phyloP scores from a whole-genome alignment of 257 asterid genomes.

The Hygrophila difformis region DNA sequence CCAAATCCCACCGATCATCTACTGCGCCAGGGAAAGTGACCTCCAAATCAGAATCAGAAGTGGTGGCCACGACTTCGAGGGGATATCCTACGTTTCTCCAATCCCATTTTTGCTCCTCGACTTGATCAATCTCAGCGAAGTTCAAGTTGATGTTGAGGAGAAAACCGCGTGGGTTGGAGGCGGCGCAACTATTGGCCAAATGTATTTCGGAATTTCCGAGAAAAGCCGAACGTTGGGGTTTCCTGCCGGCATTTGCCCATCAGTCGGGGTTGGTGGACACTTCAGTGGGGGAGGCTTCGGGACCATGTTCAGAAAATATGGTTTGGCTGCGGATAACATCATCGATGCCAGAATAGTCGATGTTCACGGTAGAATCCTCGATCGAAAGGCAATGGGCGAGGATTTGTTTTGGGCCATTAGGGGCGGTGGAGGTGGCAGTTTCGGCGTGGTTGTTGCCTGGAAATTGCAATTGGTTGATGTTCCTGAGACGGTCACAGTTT shows the following conservation, averaged over 20 bases:
- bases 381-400: conserved; percentile 16
- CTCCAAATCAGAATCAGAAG: conserved; percentile 21
- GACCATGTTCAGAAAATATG: conserved; percentile 12
- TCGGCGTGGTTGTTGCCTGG: conserved; percentile 20
- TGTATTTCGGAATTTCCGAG: conserved; percentile 13
- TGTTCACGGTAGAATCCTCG: conserved; percentile 11
- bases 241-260: conserved; percentile 5
- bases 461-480: conserved; percentile 18
- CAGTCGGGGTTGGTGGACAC: conserved; percentile 25
- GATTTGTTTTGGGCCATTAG: conserved; percentile 22
- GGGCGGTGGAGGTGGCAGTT: conserved; percentile 21
- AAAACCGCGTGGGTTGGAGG: conserved; percentile 20
- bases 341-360: conserved; percentile 19
- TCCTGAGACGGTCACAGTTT: conserved; percentile 17
- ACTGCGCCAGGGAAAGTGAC: conserved; percentile 9
- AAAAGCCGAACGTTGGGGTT: conserved; percentile 9
- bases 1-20: conserved; percentile 13
- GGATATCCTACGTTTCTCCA: conserved; percentile 13
- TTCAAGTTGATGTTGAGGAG: neutral
- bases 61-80: conserved; percentile 27
- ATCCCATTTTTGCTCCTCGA: conserved; percentile 22
- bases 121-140: conserved; percentile 11
- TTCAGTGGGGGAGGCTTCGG: conserved; percentile 22
- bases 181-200: conserved; percentile 13
- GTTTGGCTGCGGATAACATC: conserved; percentile 18